phyloP scores from a whole-genome alignment of 2,329 filamentous ascomycete species.

The Neophaeococcomyces aloes region DNA sequence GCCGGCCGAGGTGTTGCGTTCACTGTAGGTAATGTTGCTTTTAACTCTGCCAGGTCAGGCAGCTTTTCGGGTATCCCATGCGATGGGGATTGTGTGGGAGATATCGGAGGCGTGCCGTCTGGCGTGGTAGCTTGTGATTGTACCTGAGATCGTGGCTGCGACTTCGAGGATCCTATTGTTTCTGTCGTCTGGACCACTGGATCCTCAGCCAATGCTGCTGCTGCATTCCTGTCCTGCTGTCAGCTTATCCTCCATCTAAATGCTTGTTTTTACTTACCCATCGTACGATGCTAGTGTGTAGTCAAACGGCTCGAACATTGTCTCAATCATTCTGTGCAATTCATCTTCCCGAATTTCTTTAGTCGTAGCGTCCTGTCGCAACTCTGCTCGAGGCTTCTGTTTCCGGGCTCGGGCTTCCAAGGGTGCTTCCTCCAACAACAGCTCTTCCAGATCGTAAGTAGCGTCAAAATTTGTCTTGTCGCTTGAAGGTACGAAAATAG shows the following conservation, averaged over 20 bases:
- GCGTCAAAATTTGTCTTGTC: slow-evolving; percentile 99
- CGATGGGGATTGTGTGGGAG: slow-evolving; percentile 11
- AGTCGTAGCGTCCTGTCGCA: slow-evolving; percentile 88
- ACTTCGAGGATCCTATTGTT: slow-evolving; percentile 11
- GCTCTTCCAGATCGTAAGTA: slow-evolving; percentile 90
- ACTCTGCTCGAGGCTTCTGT: slow-evolving; percentile 82
- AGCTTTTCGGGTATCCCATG: slow-evolving; percentile 10
- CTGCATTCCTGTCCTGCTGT: slow-evolving; percentile 23
- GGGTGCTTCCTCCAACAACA: slow-evolving; percentile 87
- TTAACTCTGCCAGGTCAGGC: slow-evolving; percentile 11
- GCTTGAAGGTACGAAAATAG: slow-evolving; percentile 83
- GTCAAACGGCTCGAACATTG: slow-evolving; percentile 87
- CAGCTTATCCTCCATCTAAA: slow-evolving; percentile 30
- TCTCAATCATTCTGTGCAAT: slow-evolving; percentile 86
- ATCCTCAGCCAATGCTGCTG: slow-evolving; percentile 16
- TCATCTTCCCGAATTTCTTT: slow-evolving; percentile 94
- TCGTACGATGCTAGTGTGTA: slow-evolving; percentile 76
- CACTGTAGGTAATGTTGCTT: slow-evolving; percentile 13
- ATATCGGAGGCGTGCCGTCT: slow-evolving; percentile 21
- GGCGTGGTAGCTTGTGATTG: slow-evolving; percentile 17
- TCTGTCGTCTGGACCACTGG: slow-evolving; percentile 7
- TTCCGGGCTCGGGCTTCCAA: slow-evolving; percentile 83
- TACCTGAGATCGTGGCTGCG: slow-evolving; percentile 14
- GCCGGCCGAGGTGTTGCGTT: slow-evolving; percentile 9
- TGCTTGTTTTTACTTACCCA: slow-evolving; percentile 42